phyloP scores from a whole-genome alignment of 2,329 filamentous ascomycete genomes.

The Xylaria sp. region DNA sequence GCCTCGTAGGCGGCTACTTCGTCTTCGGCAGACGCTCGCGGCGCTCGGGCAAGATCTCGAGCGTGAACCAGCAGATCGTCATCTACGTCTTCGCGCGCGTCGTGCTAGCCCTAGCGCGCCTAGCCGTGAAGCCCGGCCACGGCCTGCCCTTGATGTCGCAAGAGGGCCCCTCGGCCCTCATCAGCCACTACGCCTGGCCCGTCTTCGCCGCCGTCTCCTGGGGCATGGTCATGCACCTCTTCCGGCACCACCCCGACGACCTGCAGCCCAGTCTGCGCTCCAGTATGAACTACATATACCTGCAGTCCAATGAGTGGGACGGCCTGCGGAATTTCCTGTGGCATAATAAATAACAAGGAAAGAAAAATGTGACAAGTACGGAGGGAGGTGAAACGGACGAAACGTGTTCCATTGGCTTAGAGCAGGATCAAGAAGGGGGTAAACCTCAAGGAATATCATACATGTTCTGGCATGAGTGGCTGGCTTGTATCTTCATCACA shows the following conservation, averaged over 20 bases:
- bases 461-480: constrained; percentile 32
- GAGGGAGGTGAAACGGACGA: neutral
- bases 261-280: constrained; percentile 90
- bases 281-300: constrained; percentile 98
- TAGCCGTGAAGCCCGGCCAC: constrained; percentile 75
- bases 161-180: constrained; percentile 56
- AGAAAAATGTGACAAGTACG: neutral
- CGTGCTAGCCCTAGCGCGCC: constrained; percentile 81
- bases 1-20: constrained; percentile 88
- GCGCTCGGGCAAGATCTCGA: constrained; percentile 76
- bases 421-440: neutral
- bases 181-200: constrained; percentile 85
- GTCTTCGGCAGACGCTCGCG: constrained; percentile 80
- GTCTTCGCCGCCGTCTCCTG: constrained; percentile 91
- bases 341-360: constrained; percentile 74
- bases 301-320: constrained; percentile 90
- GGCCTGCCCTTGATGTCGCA: constrained; percentile 63
- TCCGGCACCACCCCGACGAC: constrained; percentile 89
- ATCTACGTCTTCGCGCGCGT: constrained; percentile 98
- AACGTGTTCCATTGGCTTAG: neutral
- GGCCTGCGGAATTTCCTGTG: constrained; percentile 84
- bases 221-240: constrained; percentile 95
- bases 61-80: constrained; percentile 95
- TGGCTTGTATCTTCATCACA: constrained; percentile 20
- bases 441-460: constrained; percentile 5